Evolutionary conservation across 2,329 filamentous ascomycete genomes (phyloP), one percentile per base, ranked within the genome.

Genomic region (Colletotrichum tropicicola): DNA sequence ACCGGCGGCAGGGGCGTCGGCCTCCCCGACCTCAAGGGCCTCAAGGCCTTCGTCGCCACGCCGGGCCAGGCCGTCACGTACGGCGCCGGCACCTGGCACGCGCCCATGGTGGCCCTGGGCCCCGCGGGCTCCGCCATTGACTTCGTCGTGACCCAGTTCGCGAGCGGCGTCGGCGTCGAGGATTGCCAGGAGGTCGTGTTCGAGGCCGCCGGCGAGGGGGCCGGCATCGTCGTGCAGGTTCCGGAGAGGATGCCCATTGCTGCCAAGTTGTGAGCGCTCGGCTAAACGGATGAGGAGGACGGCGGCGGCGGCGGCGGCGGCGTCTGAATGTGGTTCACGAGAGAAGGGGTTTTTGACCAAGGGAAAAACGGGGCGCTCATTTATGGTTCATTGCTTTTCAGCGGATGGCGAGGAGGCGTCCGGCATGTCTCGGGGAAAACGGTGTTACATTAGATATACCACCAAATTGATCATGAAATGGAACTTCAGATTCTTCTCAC

Each of bases 51-150:
- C 75, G 79, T 97, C 58, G 94, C 92, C 2, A 87, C 85, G 52
- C 90, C 89, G 3, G 84, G 86, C 23, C 93, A 97, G 80, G 94
- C 93, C 10, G 93, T 99, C 13, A 98, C 94, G 3, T 99, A 98
- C 76, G 93, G 87, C 1, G 89, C 92, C 1, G 96, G 93, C 5
- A 98, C 94, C 57, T 99, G 95, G 88, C 96, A 99, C 82, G 94
- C 95, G 66, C 96, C 96, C 0, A 98, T 99, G 95, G 92, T 94
- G 13, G 94, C 93, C 15, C 78, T 98, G 51, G 94, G 94, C 0
- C 68, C 74, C 3, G 59, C 72, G 2, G 83, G 79, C 2, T 79
- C 81, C 25, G 84, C 89, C 19, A 82, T 98, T 49, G 93, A 96
- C 74, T 98, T 98, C 77, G 87, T 97, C 5, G 95, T 98, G 2